Percentiles rank a stretch among this genome's conserved stretches.
These are phyloP conservation scores for Fusarium sp. DNA, from an alignment of 2,329 filamentous ascomycete genomes.

Conservation along the genomic window DNA sequence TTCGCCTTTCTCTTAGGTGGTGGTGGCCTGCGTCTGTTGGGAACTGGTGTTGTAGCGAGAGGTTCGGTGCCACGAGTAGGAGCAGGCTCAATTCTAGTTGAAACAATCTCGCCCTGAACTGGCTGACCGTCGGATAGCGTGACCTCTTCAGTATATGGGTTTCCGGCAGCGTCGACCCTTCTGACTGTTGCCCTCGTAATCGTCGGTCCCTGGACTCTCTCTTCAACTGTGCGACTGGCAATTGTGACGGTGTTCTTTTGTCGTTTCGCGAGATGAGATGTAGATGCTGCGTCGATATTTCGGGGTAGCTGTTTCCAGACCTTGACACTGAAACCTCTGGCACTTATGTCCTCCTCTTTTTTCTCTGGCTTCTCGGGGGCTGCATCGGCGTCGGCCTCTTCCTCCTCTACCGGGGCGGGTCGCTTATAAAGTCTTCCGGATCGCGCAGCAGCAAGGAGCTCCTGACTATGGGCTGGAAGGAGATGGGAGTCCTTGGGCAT, in stretches of 20 bases:
- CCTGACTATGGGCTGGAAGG: slow-evolving; percentile 82
- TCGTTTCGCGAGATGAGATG: slow-evolving; percentile 72
- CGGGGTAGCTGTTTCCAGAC: slow-evolving; percentile 73
- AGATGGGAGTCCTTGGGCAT: slow-evolving; percentile 91
- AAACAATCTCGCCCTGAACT: slow-evolving; percentile 85
- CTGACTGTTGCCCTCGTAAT: slow-evolving; percentile 85
- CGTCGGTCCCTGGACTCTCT: slow-evolving; percentile 63
- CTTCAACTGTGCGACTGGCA: slow-evolving; percentile 64
- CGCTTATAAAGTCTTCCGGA: slow-evolving; percentile 83
- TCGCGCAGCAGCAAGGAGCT: slow-evolving; percentile 83
- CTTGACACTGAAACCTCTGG: slow-evolving; percentile 67
- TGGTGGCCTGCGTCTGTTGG: slow-evolving; percentile 73
- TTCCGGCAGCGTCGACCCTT: slow-evolving; percentile 81
- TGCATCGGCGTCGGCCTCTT: slow-evolving; percentile 66
- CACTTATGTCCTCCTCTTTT: slow-evolving; percentile 71
- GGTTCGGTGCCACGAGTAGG: slow-evolving; percentile 62
- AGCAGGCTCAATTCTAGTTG: slow-evolving; percentile 67
- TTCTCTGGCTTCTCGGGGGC: slow-evolving; percentile 68
- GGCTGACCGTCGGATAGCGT: slow-evolving; percentile 83
- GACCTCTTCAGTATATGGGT: slow-evolving; percentile 86
- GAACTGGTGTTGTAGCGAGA: slow-evolving; percentile 59
- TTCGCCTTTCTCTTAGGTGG: slow-evolving; percentile 86
- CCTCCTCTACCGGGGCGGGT: slow-evolving; percentile 71
- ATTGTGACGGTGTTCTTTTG: slow-evolving; percentile 72
- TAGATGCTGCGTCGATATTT: slow-evolving; percentile 65